Evolutionary conservation across 2,329 filamentous ascomycete genomes (phyloP), one percentile per base, ranked within the genome.

Genomic region (Talaromyces sp.): DNA sequence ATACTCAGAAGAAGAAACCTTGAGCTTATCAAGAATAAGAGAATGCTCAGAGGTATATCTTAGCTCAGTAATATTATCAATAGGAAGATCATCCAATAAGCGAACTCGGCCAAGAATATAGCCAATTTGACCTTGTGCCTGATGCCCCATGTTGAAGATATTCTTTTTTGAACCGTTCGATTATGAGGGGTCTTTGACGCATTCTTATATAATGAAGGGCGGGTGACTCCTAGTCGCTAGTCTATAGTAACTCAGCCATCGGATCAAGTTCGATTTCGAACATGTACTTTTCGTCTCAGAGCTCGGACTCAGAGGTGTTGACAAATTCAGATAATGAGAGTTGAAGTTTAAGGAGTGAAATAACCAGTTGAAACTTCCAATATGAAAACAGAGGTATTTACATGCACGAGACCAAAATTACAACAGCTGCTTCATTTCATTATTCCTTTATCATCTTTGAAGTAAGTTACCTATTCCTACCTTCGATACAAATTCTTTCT

Each of bases 181-280:
- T 33, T 4, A 27, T 39, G 17, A 52, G 22, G 33, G 27, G 62
- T 22, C 45, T 31, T 45, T 4, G 56, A 45, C 35, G 47, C 45
- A 37, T 61, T 61, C 54, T 64, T 61, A 61, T 61, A 61, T 61
- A 47, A 56, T 54, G 45, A 33, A 64, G 43, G 35, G 31, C 4
- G 8, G 37, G 58, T 13, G 58, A 61, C 33, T 41, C 54, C 35
- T 37, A 10, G 4, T 49, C 45, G 47, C 13, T 50, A 13, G 6
- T 27, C 47, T 50, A 25, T n/a, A 50, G 47, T 49, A 49, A 10
- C 11, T 49, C 54, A 13, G 47, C 47, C 60, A 62, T 62, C 43
- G 60, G 60, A 25, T 39, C 35, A n/a, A 57, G 52, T 22, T 49
- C 33, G 35, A 39, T 39, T 50, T 50, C 33, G 43, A 61, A 52